Conservation (phyloP, 331 rosid genomes). For the Quercus lobata region DNA sequence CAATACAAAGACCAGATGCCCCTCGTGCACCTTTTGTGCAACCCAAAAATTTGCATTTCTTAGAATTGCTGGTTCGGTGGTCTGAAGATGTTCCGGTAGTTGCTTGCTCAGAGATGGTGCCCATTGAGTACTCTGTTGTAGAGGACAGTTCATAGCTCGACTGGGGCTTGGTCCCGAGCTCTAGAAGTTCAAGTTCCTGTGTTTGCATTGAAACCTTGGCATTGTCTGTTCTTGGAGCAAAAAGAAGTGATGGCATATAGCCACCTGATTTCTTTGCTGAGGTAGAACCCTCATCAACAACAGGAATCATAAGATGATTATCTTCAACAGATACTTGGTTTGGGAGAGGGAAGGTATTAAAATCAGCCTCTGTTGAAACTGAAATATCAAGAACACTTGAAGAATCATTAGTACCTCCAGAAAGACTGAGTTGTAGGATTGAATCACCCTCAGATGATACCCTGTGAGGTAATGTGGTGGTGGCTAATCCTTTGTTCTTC, state of each 20-base stretch:
- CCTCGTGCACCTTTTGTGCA: slow-evolving; percentile 96
- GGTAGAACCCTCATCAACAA: slow-evolving; percentile 95
- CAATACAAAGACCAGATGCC: slow-evolving; percentile 96
- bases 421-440: slow-evolving; percentile 85
- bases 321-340: slow-evolving; percentile 48
- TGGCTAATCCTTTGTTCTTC: slow-evolving; percentile 41
- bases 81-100: slow-evolving; percentile 47
- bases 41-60: slow-evolving; percentile 74
- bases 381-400: slow-evolving; percentile 57
- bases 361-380: slow-evolving; percentile 55
- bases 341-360: slow-evolving; percentile 39
- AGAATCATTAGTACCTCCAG: slow-evolving; percentile 68
- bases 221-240: slow-evolving; percentile 73
- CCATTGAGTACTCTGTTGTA: slow-evolving; percentile 47
- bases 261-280: slow-evolving; percentile 96
- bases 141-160: slow-evolving; percentile 40
- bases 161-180: slow-evolving; percentile 39
- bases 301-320: slow-evolving; percentile 51
- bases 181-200: slow-evolving; percentile 39
- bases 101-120: slow-evolving; percentile 40
- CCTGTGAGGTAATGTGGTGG: slow-evolving; percentile 34
- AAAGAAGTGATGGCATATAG: slow-evolving; percentile 92
- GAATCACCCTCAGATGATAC: slow-evolving; percentile 61
- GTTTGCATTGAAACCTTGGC: slow-evolving; percentile 33
- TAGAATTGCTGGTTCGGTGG: slow-evolving; percentile 48